A percentile compares a stretch with the other conserved stretches of the same genome.
These are phyloP conservation scores for Rhodosporidiobolus odoratus DNA, from an alignment of 768 basidiomycete genomes.

Conservation along the genomic window DNA sequence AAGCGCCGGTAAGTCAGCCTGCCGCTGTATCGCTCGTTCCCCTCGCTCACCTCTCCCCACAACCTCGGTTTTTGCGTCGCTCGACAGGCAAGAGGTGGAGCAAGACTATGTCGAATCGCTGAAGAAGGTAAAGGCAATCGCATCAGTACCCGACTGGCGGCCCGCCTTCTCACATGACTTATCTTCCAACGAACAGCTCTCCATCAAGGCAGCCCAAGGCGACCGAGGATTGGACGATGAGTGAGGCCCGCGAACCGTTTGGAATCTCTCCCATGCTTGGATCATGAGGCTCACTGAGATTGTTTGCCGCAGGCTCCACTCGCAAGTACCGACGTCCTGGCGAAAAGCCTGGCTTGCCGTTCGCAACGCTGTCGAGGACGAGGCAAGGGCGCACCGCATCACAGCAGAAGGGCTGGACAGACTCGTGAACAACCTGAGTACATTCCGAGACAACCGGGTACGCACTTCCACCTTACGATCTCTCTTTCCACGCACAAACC, in stretches of 20 bases:
- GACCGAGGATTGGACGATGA: conserved; percentile 22
- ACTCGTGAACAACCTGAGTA: conserved; percentile 14
- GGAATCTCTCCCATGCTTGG: neutral
- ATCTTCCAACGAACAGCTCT: neutral
- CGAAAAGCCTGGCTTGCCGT: conserved; percentile 30
- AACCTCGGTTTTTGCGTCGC: neutral
- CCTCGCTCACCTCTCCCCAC: neutral
- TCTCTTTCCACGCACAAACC: neutral
- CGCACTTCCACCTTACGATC: neutral
- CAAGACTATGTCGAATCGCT: conserved; percentile 32
- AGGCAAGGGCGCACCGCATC: conserved; percentile 13
- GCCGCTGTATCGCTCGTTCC: neutral
- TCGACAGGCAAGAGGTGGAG: conserved; percentile 40
- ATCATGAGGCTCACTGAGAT: neutral
- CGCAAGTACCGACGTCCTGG: conserved; percentile 21
- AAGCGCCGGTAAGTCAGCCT: conserved; percentile 14
- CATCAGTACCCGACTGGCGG: neutral
- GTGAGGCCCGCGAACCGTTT: neutral
- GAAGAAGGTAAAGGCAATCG: too few relatives aligned
- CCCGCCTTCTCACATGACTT: neutral
- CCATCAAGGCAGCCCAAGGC: neutral
- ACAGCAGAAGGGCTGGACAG: conserved; percentile 10
- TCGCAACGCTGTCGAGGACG: conserved; percentile 22
- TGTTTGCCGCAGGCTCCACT: neutral
- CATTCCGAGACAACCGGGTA: conserved; percentile 32